Conservation (phyloP, 805 yeast species). For the Torulaspora maleeae region DNA sequence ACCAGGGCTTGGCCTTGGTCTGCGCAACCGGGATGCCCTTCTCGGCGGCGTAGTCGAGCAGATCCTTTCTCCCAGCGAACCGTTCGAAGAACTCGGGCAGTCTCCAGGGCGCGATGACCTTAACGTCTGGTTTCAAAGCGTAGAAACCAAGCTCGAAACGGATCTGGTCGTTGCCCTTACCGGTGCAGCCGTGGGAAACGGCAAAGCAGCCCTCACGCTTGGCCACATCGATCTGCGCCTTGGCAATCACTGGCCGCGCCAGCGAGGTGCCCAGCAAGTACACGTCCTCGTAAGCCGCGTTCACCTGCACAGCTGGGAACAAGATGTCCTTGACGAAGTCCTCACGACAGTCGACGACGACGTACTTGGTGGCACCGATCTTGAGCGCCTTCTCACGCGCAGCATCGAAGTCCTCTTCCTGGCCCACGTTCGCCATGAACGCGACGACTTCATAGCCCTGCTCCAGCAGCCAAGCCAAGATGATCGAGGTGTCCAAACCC, state of each 20-base stretch:
- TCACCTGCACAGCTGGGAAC: slow-evolving; percentile 93
- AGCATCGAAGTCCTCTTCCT: slow-evolving; percentile 97
- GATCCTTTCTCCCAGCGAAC: slow-evolving; percentile 97
- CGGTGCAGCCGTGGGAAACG: slow-evolving; percentile 98
- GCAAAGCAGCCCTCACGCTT: slow-evolving; percentile 97
- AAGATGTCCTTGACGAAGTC: slow-evolving; percentile 91
- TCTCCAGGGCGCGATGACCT: slow-evolving; percentile 99
- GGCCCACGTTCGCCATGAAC: slow-evolving; percentile 97
- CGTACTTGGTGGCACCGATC: slow-evolving; percentile 95
- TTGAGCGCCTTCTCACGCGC: slow-evolving; percentile 94
- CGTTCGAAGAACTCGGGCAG: slow-evolving; percentile 89
- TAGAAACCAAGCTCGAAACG: slow-evolving; percentile 96
- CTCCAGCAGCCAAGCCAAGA: slow-evolving; percentile 96
- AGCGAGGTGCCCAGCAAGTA: slow-evolving; percentile 94
- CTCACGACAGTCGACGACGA: slow-evolving; percentile 88
- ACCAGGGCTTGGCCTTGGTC: slow-evolving; percentile 99
- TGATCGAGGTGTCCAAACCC: slow-evolving; percentile 96
- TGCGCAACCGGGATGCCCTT: slow-evolving; percentile 93
- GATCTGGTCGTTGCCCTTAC: slow-evolving; percentile 99
- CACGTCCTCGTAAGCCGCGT: slow-evolving; percentile 96
- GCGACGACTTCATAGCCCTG: slow-evolving; percentile 98
- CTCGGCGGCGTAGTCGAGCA: slow-evolving; percentile 86
- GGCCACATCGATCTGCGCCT: slow-evolving; percentile 96
- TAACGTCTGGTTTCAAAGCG: slow-evolving; percentile 95
- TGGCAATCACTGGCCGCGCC: slow-evolving; percentile 98